Evolutionary conservation across 2,329 filamentous ascomycete species (phyloP), one percentile per base, ranked within the genome.

Genomic region (Fusarium anthophilum): DNA sequence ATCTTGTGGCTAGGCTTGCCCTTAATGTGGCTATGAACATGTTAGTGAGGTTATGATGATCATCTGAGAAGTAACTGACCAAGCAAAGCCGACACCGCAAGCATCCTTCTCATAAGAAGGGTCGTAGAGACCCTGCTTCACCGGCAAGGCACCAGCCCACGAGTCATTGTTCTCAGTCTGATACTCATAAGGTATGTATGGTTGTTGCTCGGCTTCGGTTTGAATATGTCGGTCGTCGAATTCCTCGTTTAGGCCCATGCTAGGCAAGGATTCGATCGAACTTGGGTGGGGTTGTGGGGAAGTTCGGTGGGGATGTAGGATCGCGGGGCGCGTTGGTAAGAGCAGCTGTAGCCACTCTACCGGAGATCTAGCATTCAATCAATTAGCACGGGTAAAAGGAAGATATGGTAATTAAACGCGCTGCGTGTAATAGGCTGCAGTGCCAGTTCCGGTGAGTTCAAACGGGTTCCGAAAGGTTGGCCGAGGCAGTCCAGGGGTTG

Each of bases 41-140:
- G 73, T 80, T 65, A 81, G 76, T 55, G 20, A 66, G 48, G 24
- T 24, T 43, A 17, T 43, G 53, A 17, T 65, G n/a, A 24, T n/a
- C 11, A 38, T 43, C 28, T 39, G 28, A 18, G 24, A 62, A 22
- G 26, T n/a, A 35, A 80, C 91, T 87, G 88, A 97, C 94, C 96
- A 97, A 85, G 96, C 94, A 85, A 99, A 99, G 83, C 96, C 96
- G 81, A 99, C 96, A 93, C 96, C 96, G 82, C 96, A 99, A 78
- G 96, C 95, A 95, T 99, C 96, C 85, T 98, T 98, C 86, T 98
- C 96, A 75, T 97, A 91, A 83, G 92, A 91, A 73, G 96, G 96
- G 86, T 98, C 95, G 83, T 99, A 99, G 58, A 99, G 91, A 89
- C 96, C 96, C 91, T 98, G 96, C 91, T 97, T 97, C 90, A 97